phyloP scores from a whole-genome alignment of 176 grass and related monocot genomes.

The Aegilops tauschii region DNA sequence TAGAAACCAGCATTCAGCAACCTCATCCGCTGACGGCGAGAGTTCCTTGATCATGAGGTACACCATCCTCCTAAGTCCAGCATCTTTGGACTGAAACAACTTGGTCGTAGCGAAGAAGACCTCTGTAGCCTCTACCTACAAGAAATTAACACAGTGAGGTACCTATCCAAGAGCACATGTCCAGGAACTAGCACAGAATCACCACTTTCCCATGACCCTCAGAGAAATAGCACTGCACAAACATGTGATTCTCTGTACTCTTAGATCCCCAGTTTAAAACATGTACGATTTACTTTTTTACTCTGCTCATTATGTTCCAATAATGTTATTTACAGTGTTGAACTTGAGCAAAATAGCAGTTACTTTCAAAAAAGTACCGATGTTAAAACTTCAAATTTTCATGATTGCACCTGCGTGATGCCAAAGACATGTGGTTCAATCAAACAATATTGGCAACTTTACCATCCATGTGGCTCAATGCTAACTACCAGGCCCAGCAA shows the following conservation, averaged over 20 bases:
- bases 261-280: background rate
- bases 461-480: background rate
- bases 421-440: background rate
- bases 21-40: conserved; percentile 92
- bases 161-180: background rate
- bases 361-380: background rate
- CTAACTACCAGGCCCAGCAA: background rate
- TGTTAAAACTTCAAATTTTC: background rate
- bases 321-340: background rate
- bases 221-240: background rate
- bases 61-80: conserved; percentile 96
- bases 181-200: background rate
- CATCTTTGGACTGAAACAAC: conserved; percentile 96
- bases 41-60: conserved; percentile 99
- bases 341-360: background rate
- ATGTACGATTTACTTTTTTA: background rate
- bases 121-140: conserved; percentile 90
- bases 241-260: background rate
- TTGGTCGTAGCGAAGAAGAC: conserved; percentile 98
- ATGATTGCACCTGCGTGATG: background rate
- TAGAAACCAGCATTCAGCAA: conserved; percentile 20
- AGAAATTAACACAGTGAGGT: background rate
- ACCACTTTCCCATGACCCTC: background rate
- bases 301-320: background rate
- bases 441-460: background rate